phyloP scores from a whole-genome alignment of 1,284 basidiomycete species.

The Somion occarium region DNA sequence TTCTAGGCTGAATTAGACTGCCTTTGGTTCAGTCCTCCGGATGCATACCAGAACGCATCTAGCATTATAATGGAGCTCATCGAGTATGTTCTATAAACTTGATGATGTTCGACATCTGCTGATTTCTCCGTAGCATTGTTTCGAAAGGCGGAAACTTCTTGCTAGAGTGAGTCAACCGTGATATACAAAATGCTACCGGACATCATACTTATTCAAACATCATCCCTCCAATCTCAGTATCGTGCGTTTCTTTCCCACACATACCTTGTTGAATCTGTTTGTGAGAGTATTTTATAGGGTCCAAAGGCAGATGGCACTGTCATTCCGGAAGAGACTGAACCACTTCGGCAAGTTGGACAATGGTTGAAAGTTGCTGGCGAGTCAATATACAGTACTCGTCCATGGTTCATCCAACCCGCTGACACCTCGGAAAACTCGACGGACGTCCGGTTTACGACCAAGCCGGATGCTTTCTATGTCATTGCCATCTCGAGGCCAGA shows the following conservation, averaged over 20 bases:
- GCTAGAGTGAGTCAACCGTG: slow-evolving; percentile 13
- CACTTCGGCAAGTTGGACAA: slow-evolving; percentile 17
- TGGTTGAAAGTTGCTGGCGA: slow-evolving; percentile 30
- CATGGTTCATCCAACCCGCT: slow-evolving; percentile 14
- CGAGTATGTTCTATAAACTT: slow-evolving; percentile 11
- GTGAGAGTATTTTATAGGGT: slow-evolving; percentile 21
- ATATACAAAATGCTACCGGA: too few relatives aligned
- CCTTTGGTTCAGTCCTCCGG: slow-evolving; percentile 29
- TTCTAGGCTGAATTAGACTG: slow-evolving; percentile 15
- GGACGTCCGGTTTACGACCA: slow-evolving; percentile 44
- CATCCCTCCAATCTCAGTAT: not conserved
- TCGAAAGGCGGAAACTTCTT: slow-evolving; percentile 18
- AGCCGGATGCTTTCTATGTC: slow-evolving; percentile 46
- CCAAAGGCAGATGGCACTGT: slow-evolving; percentile 16
- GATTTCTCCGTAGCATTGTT: slow-evolving; percentile 12
- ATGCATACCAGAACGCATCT: slow-evolving; percentile 15
- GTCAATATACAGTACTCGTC: slow-evolving; percentile 26
- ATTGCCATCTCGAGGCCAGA: slow-evolving; percentile 37
- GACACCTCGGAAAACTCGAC: slow-evolving; percentile 9
- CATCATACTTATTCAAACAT: not conserved
- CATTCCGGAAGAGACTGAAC: slow-evolving; percentile 12
- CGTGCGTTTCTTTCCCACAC: too few relatives aligned
- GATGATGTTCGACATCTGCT: not conserved
- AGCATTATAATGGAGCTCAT: slow-evolving; percentile 13
- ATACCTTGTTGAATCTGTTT: too few relatives aligned